Percentiles rank a stretch among this genome's conserved stretches.
phyloP scores from a whole-genome alignment of 805 yeast genomes.

The Suhomyces kilbournensis region DNA sequence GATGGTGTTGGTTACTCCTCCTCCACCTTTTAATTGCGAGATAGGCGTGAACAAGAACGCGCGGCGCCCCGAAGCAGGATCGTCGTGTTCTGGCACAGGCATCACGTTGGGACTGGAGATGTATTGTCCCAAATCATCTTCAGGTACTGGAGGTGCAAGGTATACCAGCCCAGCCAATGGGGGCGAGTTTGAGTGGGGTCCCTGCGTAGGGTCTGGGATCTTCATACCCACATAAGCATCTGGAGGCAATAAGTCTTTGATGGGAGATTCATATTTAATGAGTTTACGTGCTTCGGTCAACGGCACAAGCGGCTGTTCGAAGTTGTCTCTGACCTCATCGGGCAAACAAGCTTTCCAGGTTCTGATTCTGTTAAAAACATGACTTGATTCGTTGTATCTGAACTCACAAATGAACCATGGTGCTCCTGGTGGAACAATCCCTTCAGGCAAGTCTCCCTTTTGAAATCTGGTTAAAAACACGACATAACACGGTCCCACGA shows the following conservation, averaged over 20 bases:
- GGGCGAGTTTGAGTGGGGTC: constrained; percentile 78
- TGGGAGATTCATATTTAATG: constrained; percentile 79
- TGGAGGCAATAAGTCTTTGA: constrained; percentile 71
- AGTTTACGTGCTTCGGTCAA: constrained; percentile 63
- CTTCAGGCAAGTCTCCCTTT: constrained; percentile 83
- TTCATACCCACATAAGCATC: constrained; percentile 72
- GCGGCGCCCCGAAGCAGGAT: constrained; percentile 30
- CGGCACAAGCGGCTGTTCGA: constrained; percentile 73
- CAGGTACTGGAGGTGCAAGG: constrained; percentile 65
- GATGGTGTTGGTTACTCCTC: constrained; percentile 21
- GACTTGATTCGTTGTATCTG: constrained; percentile 88
- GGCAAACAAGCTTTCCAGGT: constrained; percentile 99
- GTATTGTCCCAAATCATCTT: constrained; percentile 82
- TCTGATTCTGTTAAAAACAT: constrained; percentile 88
- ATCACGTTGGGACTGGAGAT: constrained; percentile 40
- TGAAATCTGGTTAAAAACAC: constrained; percentile 92
- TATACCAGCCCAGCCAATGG: constrained; percentile 94
- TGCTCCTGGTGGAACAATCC: constrained; percentile 62
- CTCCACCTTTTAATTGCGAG: constrained; percentile 39
- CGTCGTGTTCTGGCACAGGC: constrained; percentile 39
- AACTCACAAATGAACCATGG: constrained; percentile 92
- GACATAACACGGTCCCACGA: constrained; percentile 91
- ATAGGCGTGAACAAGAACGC: constrained; percentile 45
- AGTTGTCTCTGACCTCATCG: constrained; percentile 85
- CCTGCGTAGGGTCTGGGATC: constrained; percentile 78